These are phyloP conservation scores for Bruguiera sexangula DNA, from an alignment of 345 rosid genomes.

Conservation along the genomic window DNA sequence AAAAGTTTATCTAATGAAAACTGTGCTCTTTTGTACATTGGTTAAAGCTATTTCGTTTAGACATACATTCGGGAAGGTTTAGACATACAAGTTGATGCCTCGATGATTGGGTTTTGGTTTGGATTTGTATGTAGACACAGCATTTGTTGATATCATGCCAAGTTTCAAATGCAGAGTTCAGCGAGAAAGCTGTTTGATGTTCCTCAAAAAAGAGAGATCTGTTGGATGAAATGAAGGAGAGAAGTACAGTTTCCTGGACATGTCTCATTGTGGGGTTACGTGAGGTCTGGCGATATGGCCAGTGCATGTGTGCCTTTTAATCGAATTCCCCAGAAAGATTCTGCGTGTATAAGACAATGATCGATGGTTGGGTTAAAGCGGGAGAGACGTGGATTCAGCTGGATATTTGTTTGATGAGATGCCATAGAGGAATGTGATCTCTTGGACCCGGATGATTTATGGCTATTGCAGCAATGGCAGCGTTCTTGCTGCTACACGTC, in stretches of 20 bases:
- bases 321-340: conserved; percentile 47
- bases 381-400: conserved; percentile 55
- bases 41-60: too few relatives aligned
- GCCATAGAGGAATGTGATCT: conserved; percentile 44
- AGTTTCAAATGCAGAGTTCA: conserved; percentile 38
- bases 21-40: too few relatives aligned
- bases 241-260: conserved; percentile 70
- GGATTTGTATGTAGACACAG: conserved; percentile 60
- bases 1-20: too few relatives aligned
- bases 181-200: conserved; percentile 59
- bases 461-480: conserved; percentile 60
- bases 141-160: conserved; percentile 62
- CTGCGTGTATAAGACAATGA: too few relatives aligned
- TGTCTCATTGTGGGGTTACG: conserved; percentile 55
- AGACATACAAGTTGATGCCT: conserved; percentile 46
- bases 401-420: conserved; percentile 49
- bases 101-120: conserved; percentile 47
- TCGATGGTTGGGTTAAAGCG: neutral
- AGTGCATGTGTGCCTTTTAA: conserved; percentile 47
- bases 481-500: neutral
- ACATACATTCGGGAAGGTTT: conserved; percentile 38
- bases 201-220: neutral
- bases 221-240: conserved; percentile 28
- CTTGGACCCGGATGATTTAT: conserved; percentile 82
- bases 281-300: conserved; percentile 43